phyloP scores from a whole-genome alignment of 2,329 filamentous ascomycete genomes.

The Ophiocordyceps robertsii region DNA sequence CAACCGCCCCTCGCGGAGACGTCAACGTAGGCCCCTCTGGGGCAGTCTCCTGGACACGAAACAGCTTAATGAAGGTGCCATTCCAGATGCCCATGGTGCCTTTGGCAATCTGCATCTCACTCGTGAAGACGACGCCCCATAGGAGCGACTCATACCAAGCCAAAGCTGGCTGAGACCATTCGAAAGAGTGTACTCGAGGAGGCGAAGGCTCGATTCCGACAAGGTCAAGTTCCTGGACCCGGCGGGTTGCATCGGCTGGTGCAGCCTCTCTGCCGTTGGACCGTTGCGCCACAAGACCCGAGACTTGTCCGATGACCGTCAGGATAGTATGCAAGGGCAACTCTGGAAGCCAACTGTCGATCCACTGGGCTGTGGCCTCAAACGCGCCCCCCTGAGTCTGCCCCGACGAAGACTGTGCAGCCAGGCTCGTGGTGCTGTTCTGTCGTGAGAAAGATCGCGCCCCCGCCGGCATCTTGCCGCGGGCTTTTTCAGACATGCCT shows the following conservation, averaged over 20 bases:
- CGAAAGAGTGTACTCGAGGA: conserved; percentile 74
- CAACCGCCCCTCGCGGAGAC: conserved; percentile 78
- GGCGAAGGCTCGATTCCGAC: conserved; percentile 62
- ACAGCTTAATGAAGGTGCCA: conserved; percentile 74
- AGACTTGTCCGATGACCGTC: conserved; percentile 56
- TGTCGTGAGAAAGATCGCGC: conserved; percentile 75
- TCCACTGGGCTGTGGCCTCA: conserved; percentile 70
- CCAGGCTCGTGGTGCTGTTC: conserved; percentile 75
- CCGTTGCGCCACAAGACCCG: conserved; percentile 41
- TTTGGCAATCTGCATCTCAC: conserved; percentile 76
- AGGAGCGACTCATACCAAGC: conserved; percentile 94
- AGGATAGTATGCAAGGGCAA: conserved; percentile 79
- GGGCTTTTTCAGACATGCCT: conserved; percentile 93
- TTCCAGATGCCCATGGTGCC: conserved; percentile 92
- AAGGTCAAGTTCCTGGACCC: conserved; percentile 48
- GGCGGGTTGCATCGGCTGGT: conserved; percentile 32
- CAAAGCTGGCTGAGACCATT: conserved; percentile 81
- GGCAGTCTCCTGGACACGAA: conserved; percentile 76
- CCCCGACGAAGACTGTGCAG: conserved; percentile 45
- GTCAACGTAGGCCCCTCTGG: conserved; percentile 68
- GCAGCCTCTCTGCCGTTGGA: conserved; percentile 27
- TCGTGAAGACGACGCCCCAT: conserved; percentile 85
- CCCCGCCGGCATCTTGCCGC: conserved; percentile 87
- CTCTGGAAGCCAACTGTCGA: conserved; percentile 88
- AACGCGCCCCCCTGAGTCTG: conserved; percentile 50